Base-by-base conservation (phyloP, 495 filamentous ascomycete species). In the Penicillium cosmopolitanum region DNA sequence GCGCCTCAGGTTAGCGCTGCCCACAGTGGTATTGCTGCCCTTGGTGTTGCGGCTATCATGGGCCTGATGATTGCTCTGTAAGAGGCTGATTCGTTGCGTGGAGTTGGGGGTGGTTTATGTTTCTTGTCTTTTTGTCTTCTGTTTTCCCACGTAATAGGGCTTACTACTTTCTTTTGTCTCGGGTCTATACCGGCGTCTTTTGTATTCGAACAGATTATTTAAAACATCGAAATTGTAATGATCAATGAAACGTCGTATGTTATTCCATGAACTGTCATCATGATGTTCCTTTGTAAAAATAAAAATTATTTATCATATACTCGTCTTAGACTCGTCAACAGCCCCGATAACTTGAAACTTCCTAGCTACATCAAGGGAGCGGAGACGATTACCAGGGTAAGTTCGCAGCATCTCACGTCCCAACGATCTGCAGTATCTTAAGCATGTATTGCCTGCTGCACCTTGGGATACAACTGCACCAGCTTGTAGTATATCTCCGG, bases 391-490 rank as follows among this genome's bases (percentile, higher is more conserved):
- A 31, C 8, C 28, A 31, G 28, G 28, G 5, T 6, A 31, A 31
- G 28, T 31, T 9, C 28, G 8, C 28, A 31, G 8, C 8, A 5
- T 9, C 28, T 8, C 4, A 36, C n/a, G n/a, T 2, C 15, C 36
- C 36, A 12, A 4, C 15, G 11, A 13, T 38, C 5, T 13, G 36
- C 15, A 38, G 11, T 5, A 5, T 44, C n/a, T 43, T 58, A 87
- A 9, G 81, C 83, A 71, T 87, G 86, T 47, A 89, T 83, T 23
- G 84, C 83, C 67, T 87, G 77, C 76, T 96, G 91, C 10, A 96
- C 89, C 51, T 89, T 84, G 11, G 93, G 92, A 73, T 96, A 97
- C 35, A 96, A 84, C 51, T 75, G 65, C 3, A 96, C 80, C 82
- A 97, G 88, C 58, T 81, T 76, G 19, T 85, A 70, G 63, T 91